Evolutionary conservation across 805 yeast species (phyloP).

Genomic region (Metschnikowia anglica): DNA sequence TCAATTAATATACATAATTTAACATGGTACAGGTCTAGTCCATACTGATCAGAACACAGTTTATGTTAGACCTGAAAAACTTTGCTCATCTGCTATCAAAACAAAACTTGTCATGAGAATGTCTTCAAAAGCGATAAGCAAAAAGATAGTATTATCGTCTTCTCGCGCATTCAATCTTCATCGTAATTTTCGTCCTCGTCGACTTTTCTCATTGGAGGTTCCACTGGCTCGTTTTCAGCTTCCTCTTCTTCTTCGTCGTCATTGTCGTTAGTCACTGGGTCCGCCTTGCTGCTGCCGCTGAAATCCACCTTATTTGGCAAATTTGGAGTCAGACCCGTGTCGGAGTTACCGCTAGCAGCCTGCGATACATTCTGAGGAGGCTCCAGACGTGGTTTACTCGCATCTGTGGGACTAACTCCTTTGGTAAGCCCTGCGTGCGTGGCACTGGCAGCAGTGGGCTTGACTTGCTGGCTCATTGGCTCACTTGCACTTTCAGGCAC

Average conservation of each 20-base stretch:
- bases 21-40: conserved; percentile 1
- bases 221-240: conserved; percentile 31
- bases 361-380: background rate
- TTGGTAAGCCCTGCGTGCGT: background rate
- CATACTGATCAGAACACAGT: background rate
- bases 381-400: conserved; percentile 1
- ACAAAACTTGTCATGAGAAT: too few species aligned
- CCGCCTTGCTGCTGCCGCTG: conserved; percentile 11
- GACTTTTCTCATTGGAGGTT: conserved; percentile 46
- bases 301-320: conserved; percentile 22
- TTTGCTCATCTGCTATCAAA: background rate
- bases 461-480: background rate
- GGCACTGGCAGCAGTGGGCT: background rate
- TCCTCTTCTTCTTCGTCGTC: conserved; percentile 34
- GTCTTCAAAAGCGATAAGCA: too few species aligned
- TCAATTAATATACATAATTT: conserved; percentile 5
- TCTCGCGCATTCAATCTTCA: conserved; percentile 30
- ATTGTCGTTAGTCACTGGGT: conserved; percentile 18
- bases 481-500: background rate
- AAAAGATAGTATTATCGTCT: background rate
- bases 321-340: conserved; percentile 15
- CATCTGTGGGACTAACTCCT: conserved; percentile 8
- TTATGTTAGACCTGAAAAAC: background rate
- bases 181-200: conserved; percentile 49
- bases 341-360: background rate